These are phyloP conservation scores for Solanum hybrid DNA, from an alignment of 305 asterid genomes.

Conservation along the genomic window DNA sequence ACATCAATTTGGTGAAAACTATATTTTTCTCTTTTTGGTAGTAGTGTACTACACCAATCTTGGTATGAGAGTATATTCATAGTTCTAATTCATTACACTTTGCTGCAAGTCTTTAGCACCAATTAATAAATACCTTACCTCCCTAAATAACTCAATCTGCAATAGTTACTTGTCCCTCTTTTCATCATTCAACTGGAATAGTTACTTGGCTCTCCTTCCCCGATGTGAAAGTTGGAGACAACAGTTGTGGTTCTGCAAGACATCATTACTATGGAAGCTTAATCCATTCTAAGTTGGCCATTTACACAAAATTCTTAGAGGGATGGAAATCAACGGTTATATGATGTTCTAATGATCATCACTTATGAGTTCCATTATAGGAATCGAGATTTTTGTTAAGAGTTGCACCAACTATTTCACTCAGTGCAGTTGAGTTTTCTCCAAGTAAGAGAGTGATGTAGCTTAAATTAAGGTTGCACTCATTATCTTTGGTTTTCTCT, in stretches of 20 bases:
- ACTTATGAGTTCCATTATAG: background rate
- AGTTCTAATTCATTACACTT: background rate
- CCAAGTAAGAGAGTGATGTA: background rate
- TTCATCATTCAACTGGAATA: background rate
- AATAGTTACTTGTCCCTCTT: background rate
- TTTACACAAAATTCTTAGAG: background rate
- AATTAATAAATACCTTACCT: background rate
- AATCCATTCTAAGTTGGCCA: background rate
- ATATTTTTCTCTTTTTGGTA: background rate
- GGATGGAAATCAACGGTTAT: background rate
- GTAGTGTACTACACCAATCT: background rate
- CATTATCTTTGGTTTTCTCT: background rate
- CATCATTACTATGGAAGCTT: background rate
- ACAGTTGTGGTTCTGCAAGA: background rate
- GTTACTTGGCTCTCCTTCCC: background rate
- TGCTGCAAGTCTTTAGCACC: background rate
- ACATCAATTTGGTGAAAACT: background rate
- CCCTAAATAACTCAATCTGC: background rate
- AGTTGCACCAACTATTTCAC: background rate
- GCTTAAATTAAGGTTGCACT: background rate
- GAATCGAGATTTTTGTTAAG: background rate
- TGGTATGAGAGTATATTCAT: background rate
- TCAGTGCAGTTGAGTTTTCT: background rate
- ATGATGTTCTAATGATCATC: background rate
- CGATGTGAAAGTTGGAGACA: background rate